Percentiles rank a stretch among this genome's conserved stretches.
Conservation (phyloP, 306 rosid species). For the Astragalus glycyphyllos region DNA sequence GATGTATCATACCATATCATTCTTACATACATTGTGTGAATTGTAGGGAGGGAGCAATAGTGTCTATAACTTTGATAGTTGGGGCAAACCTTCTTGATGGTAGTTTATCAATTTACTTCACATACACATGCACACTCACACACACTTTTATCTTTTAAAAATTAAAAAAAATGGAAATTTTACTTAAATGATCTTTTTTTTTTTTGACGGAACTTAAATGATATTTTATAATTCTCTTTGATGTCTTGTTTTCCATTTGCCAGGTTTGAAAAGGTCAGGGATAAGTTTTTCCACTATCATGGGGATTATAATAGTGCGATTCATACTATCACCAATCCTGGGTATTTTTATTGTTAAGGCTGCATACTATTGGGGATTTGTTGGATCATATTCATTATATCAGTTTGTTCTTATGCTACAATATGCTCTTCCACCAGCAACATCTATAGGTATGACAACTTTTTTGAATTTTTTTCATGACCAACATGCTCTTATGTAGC, state of each 20-base stretch:
- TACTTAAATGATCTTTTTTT: no score
- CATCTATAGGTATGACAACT: slow-evolving; percentile 16
- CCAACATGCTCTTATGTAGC: not conserved
- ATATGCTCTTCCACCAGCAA: slow-evolving; percentile 40
- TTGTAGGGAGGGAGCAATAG: slow-evolving; percentile 33
- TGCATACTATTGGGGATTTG: slow-evolving; percentile 31
- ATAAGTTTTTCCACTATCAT: slow-evolving; percentile 10
- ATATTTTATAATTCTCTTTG: not conserved
- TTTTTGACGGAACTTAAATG: no score
- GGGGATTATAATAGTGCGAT: slow-evolving; percentile 34
- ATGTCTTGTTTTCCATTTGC: not conserved
- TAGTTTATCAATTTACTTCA: not conserved
- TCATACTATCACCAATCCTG: slow-evolving; percentile 37
- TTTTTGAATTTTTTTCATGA: not conserved
- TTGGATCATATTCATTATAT: slow-evolving; percentile 34
- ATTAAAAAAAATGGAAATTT: slow-evolving; percentile 8
- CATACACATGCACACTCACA: not conserved
- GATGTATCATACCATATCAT: not conserved
- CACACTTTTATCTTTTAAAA: not conserved
- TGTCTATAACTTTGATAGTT: slow-evolving; percentile 38
- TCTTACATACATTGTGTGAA: not conserved
- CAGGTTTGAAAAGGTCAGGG: slow-evolving; percentile 26
- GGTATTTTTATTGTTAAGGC: slow-evolving; percentile 37
- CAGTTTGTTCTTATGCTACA: slow-evolving; percentile 43
- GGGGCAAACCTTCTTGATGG: slow-evolving; percentile 44